A percentile compares a stretch with the other conserved stretches of the same genome.
Conservation (phyloP, 2,329 filamentous ascomycete genomes). For the Geosmithia morbida region DNA sequence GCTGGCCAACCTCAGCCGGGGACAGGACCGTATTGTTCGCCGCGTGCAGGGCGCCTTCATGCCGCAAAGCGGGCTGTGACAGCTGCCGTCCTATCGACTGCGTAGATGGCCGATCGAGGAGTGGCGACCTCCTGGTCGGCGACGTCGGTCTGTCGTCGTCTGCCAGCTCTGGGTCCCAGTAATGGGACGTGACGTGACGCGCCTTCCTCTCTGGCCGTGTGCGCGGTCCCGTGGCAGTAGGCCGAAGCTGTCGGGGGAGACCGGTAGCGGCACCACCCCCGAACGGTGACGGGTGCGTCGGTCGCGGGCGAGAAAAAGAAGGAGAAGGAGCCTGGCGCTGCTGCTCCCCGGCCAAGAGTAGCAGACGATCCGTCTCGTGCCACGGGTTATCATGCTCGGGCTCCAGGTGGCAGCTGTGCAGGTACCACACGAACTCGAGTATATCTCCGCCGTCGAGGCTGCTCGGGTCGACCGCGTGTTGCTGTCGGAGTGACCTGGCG, state of each 20-base stretch:
- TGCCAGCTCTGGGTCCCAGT: neutral
- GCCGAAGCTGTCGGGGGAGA: too few species aligned
- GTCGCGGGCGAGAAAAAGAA: too few species aligned
- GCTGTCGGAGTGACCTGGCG: slow-evolving; percentile 12
- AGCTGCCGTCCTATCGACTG: neutral
- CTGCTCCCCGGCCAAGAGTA: neutral
- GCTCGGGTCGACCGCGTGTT: slow-evolving; percentile 3
- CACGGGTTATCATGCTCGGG: slow-evolving; percentile 9
- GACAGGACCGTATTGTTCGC: neutral
- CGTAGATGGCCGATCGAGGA: neutral
- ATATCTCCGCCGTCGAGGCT: slow-evolving; percentile 17
- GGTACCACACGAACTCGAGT: slow-evolving; percentile 14
- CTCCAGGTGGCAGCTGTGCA: neutral
- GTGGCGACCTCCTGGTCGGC: neutral
- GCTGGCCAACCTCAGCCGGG: too few species aligned
- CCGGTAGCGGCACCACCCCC: neutral
- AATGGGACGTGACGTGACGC: neutral
- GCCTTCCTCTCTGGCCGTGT: neutral
- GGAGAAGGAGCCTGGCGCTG: neutral
- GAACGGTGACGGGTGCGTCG: neutral
- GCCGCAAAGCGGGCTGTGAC: neutral
- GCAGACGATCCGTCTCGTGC: slow-evolving; percentile 18
- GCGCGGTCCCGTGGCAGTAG: neutral
- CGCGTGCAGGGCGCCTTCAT: neutral
- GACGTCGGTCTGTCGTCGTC: neutral